A percentile compares a stretch with the other conserved stretches of the same genome.
These are phyloP conservation scores for Hypoxylon sp. DNA, from an alignment of 2,329 filamentous ascomycete species.

Conservation along the genomic window DNA sequence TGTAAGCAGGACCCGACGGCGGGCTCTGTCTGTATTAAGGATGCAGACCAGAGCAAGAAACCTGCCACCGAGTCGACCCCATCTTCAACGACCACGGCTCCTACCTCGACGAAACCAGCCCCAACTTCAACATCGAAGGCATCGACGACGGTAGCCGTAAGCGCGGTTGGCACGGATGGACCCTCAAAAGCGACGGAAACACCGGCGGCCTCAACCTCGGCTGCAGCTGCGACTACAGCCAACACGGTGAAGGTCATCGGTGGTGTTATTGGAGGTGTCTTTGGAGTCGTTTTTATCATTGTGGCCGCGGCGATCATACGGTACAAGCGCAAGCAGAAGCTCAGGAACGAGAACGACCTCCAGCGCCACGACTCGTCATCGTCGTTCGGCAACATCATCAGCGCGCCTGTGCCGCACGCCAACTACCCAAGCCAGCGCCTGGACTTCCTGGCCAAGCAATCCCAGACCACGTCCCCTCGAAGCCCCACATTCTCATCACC, in stretches of 20 bases:
- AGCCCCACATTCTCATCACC: slow-evolving; percentile 32
- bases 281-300: slow-evolving; percentile 30
- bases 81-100: slow-evolving; percentile 3
- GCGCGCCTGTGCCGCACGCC: slow-evolving; percentile 42
- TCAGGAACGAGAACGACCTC: slow-evolving; percentile 1
- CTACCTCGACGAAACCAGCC: slow-evolving; percentile 13
- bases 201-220: slow-evolving; percentile 8
- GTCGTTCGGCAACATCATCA: slow-evolving; percentile 45
- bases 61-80: slow-evolving; percentile 29
- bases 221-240: slow-evolving; percentile 27
- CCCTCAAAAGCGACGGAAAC: background rate
- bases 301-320: slow-evolving; percentile 32
- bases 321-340: slow-evolving; percentile 32
- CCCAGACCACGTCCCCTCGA: slow-evolving; percentile 17
- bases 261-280: slow-evolving; percentile 42
- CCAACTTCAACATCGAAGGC: slow-evolving; percentile 10
- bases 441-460: slow-evolving; percentile 42
- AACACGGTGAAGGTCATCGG: slow-evolving; percentile 46
- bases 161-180: slow-evolving; percentile 14
- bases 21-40: slow-evolving; percentile 58
- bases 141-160: slow-evolving; percentile 24
- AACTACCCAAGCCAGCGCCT: slow-evolving; percentile 39
- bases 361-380: slow-evolving; percentile 32
- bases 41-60: slow-evolving; percentile 58
- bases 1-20: too few relatives aligned